Evolutionary conservation across 306 rosid species (phyloP), one percentile per base, ranked within the genome.

Genomic region (Arachis stenosperma): DNA sequence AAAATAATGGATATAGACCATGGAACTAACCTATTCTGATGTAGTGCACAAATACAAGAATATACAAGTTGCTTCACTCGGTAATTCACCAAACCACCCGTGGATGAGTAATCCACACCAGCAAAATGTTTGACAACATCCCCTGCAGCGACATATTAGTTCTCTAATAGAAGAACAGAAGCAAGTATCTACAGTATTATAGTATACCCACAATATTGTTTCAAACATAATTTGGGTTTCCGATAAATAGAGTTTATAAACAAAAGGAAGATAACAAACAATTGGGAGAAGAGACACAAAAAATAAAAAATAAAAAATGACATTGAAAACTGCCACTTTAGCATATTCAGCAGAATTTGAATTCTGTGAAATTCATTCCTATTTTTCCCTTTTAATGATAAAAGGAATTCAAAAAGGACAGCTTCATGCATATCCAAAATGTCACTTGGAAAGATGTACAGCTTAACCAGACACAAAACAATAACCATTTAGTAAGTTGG

Each of bases 41-140:
- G 90, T 56, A 88, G 71, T 29, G 97, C 91, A 81, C 78, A 77
- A 62, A 88, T 76, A 80, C 92, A 91, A 60, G 83, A 75, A 68
- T 80, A 80, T 55, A 80, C 85, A 77, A 91, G 76, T 65, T 68
- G 82, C 83, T 91, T 88, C 71, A 88, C 84, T 78, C 97, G 81
- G 81, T 71, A 82, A 69, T 91, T 85, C 64, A 82, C 97, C 75
- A 87, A 75, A 70, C 89, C 88, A 69, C 69, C 70, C 6, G 71
- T 81, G n/a, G 77, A 80, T 44, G 78, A 73, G 76, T 88, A 91
- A 77, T 87, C 88, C 68, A 52, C 67, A 74, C 95, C 92, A 3
- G 88, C 87, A 75, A 91, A 84, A 22, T 88, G 79, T 59, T 84
- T 82, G 70, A 79, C 69, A 17, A 81, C 64, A 69, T 82, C 84